These are phyloP conservation scores for Astragalus membranaceus DNA, from an alignment of 306 rosid genomes.

Conservation along the genomic window DNA sequence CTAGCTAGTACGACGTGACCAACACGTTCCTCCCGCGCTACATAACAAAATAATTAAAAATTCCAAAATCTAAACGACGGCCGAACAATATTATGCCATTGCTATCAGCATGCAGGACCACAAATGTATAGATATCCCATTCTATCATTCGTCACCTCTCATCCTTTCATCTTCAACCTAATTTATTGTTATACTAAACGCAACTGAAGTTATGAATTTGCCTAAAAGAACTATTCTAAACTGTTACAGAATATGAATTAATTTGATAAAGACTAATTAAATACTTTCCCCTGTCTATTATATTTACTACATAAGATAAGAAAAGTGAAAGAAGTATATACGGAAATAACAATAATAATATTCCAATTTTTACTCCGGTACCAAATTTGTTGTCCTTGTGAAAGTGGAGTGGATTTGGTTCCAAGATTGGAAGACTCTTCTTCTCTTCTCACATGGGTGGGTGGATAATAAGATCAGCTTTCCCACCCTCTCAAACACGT, in stretches of 20 bases:
- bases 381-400: constrained; percentile 39
- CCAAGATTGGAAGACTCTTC: constrained; percentile 21
- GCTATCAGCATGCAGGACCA: too few species aligned
- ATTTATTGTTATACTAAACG: neutral
- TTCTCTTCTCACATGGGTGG: constrained; percentile 35
- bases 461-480: constrained; percentile 28
- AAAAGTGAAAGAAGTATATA: neutral
- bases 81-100: too few species aligned
- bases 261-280: neutral
- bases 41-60: neutral
- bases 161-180: neutral
- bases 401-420: constrained; percentile 26
- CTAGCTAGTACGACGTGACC: constrained; percentile 33
- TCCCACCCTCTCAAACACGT: constrained; percentile 39
- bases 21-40: constrained; percentile 29
- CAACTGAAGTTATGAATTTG: neutral
- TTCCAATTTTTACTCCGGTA: constrained; percentile 1
- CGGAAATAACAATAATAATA: constrained; percentile 14
- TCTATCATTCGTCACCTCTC: too few species aligned
- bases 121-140: too few species aligned
- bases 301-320: neutral
- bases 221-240: neutral
- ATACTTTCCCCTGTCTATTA: neutral
- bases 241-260: neutral
- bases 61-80: constrained; percentile 1